These are phyloP conservation scores for Serpula lacrymans DNA, from an alignment of 768 basidiomycete species.

Conservation along the genomic window DNA sequence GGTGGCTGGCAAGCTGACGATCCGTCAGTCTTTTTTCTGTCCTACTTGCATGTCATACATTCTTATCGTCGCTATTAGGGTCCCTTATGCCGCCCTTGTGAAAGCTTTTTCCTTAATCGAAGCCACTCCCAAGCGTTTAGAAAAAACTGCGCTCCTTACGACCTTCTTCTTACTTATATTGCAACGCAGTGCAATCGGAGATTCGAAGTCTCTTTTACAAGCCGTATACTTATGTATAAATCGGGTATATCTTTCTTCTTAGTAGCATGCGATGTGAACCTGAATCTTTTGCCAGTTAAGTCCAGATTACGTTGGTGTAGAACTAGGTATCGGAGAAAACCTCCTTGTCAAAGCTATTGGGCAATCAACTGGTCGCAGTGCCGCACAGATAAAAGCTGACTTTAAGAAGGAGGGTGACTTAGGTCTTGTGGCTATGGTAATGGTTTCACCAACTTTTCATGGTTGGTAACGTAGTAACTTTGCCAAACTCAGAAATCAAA, in stretches of 20 bases:
- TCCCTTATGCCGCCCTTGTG: slow-evolving; percentile 92
- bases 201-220: slow-evolving; percentile 75
- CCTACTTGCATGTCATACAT: background rate
- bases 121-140: slow-evolving; percentile 90
- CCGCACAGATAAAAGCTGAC: slow-evolving; percentile 81
- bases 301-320: slow-evolving; percentile 93
- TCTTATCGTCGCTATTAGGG: slow-evolving; percentile 40
- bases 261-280: too few relatives aligned
- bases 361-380: slow-evolving; percentile 89
- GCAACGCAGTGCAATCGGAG: slow-evolving; percentile 73
- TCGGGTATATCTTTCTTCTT: slow-evolving; percentile 50
- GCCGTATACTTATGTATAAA: slow-evolving; percentile 97
- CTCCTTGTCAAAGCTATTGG: slow-evolving; percentile 93
- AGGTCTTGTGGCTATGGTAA: slow-evolving; percentile 93
- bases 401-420: slow-evolving; percentile 94
- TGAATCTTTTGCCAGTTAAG: slow-evolving; percentile 60
- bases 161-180: slow-evolving; percentile 89
- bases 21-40: slow-evolving; percentile 52
- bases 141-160: slow-evolving; percentile 87
- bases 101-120: slow-evolving; percentile 89
- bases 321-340: slow-evolving; percentile 95
- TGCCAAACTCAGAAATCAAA: slow-evolving; percentile 90
- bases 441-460: slow-evolving; percentile 17
- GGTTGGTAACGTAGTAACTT: background rate
- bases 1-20: slow-evolving; percentile 84